These are phyloP conservation scores for Thraustotheca clavata DNA, from an alignment of 352 stramenopile species.

Conservation along the genomic window DNA sequence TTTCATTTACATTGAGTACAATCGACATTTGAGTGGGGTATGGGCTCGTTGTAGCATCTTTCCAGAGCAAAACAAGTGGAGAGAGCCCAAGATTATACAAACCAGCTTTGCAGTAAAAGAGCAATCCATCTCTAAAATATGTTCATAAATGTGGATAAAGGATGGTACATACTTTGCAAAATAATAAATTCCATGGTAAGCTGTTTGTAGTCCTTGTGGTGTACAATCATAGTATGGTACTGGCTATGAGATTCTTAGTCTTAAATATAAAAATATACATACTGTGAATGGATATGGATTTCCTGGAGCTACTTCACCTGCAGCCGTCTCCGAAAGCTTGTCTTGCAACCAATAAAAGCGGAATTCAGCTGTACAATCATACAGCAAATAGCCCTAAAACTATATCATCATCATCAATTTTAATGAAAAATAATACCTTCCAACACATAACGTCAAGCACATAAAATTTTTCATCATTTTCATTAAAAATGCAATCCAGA, in stretches of 20 bases:
- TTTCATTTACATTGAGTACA: constrained; percentile 48
- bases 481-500: constrained; percentile 89
- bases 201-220: constrained; percentile 49
- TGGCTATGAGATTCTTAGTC: constrained; percentile 30
- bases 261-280: background rate
- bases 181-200: constrained; percentile 68
- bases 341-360: constrained; percentile 87
- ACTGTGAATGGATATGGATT: constrained; percentile 79
- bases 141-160: background rate
- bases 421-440: constrained; percentile 49
- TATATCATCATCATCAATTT: background rate
- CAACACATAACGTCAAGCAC: constrained; percentile 92
- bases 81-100: constrained; percentile 86
- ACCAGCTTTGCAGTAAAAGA: constrained; percentile 86
- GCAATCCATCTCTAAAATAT: constrained; percentile 66
- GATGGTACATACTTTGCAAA: constrained; percentile 67
- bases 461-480: constrained; percentile 83
- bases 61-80: constrained; percentile 84
- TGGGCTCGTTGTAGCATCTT: constrained; percentile 74
- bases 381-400: constrained; percentile 71
- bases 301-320: constrained; percentile 33
- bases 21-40: constrained; percentile 72
- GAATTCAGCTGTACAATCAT: constrained; percentile 91
- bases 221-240: constrained; percentile 85
- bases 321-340: constrained; percentile 74